Percentiles rank a stretch among this genome's conserved stretches.
These are phyloP conservation scores for Cruciata laevipes DNA, from an alignment of 257 asterid species.

Conservation along the genomic window DNA sequence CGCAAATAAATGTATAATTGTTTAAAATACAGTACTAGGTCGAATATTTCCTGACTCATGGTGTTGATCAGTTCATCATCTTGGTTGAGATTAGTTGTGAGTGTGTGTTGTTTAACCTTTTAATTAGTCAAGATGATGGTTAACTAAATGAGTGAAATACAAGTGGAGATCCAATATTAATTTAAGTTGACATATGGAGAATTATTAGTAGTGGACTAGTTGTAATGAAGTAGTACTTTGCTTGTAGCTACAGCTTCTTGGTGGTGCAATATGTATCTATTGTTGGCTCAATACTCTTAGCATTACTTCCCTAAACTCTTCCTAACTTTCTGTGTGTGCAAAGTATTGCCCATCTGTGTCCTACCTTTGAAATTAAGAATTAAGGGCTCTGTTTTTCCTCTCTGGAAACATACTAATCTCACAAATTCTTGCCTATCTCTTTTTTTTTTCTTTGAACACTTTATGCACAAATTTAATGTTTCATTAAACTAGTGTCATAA, in stretches of 20 bases:
- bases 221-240: conserved; percentile 3
- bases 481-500: no score
- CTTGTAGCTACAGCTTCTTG: conserved; percentile 18
- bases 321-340: conserved; percentile 3
- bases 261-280: neutral
- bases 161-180: neutral
- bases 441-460: neutral
- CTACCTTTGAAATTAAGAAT: neutral
- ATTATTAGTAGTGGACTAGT: neutral
- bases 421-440: conserved; percentile 12
- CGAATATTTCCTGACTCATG: no score
- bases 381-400: conserved; percentile 2
- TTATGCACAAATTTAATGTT: no score
- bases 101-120: neutral
- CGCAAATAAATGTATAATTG: neutral
- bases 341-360: neutral
- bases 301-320: neutral
- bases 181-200: neutral
- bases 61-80: neutral
- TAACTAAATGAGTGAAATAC: neutral
- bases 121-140: conserved; percentile 2
- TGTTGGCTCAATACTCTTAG: conserved; percentile 4
- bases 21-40: no score
- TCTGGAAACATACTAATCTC: neutral
- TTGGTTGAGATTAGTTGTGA: neutral